Evolutionary conservation across 345 rosid genomes (phyloP).

Genomic region (Rhodomyrtus tomentosa): DNA sequence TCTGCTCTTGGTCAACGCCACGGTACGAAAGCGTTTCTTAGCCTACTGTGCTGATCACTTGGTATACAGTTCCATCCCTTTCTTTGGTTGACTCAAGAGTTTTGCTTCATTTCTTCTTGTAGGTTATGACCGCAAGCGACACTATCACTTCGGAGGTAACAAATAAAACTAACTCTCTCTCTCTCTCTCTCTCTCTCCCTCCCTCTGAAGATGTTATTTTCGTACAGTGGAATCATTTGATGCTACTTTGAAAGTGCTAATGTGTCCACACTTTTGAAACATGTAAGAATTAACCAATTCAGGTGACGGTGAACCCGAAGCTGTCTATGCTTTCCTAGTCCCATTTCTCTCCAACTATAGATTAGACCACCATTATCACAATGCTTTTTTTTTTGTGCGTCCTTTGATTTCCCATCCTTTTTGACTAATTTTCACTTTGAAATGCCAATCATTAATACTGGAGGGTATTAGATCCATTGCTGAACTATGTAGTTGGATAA

Average conservation of each 20-base stretch:
- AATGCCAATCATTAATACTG: neutral
- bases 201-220: neutral
- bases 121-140: neutral
- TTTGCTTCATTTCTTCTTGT: neutral
- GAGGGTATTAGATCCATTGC: neutral
- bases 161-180: neutral
- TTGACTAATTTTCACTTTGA: neutral
- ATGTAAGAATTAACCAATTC: neutral
- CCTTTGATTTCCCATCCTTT: neutral
- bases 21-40: neutral
- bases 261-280: neutral
- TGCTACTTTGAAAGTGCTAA: neutral
- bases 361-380: neutral
- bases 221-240: neutral
- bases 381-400: neutral
- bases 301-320: neutral
- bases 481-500: neutral
- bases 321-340: neutral
- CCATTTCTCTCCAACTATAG: neutral
- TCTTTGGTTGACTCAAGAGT: neutral
- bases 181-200: neutral
- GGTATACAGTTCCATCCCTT: neutral
- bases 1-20: neutral
- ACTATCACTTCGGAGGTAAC: neutral
- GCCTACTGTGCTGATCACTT: neutral